Conservation (phyloP, 176 grass and related monocot genomes). For the Eremochloa ophiuroides region DNA sequence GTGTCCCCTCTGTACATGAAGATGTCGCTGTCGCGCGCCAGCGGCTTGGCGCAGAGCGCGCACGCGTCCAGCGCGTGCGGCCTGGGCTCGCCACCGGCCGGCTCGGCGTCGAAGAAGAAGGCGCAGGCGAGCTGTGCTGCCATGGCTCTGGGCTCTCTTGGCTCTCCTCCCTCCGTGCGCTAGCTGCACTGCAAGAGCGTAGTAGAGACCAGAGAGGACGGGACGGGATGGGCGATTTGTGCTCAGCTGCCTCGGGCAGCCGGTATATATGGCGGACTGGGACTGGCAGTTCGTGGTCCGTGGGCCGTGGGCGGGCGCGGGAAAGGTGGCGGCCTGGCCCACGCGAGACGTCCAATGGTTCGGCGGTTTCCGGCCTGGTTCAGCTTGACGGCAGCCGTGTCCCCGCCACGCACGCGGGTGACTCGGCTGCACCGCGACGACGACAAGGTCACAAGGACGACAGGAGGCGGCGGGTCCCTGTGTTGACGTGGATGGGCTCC, state of each 20-base stretch:
- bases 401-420: not conserved
- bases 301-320: not conserved
- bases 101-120: constrained; percentile 54
- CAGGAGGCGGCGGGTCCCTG: not conserved
- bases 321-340: not conserved
- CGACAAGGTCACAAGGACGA: not conserved
- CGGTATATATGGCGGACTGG: not conserved
- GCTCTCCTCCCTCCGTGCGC: not conserved
- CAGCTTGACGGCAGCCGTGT: not conserved
- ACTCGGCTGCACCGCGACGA: not conserved
- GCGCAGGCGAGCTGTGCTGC: constrained; percentile 10
- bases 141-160: not conserved
- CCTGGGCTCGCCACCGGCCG: not conserved
- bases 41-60: constrained; percentile 54
- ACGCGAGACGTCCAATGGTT: not conserved
- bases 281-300: too few relatives aligned
- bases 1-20: constrained; percentile 83
- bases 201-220: not conserved
- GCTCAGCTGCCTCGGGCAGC: not conserved
- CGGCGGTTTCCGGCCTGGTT: not conserved
- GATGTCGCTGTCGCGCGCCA: constrained; percentile 50
- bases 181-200: not conserved
- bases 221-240: not conserved
- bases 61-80: constrained; percentile 44
- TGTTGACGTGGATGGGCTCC: not conserved